phyloP scores from a whole-genome alignment of 2,329 filamentous ascomycete genomes.

The Aspergillus sergii region DNA sequence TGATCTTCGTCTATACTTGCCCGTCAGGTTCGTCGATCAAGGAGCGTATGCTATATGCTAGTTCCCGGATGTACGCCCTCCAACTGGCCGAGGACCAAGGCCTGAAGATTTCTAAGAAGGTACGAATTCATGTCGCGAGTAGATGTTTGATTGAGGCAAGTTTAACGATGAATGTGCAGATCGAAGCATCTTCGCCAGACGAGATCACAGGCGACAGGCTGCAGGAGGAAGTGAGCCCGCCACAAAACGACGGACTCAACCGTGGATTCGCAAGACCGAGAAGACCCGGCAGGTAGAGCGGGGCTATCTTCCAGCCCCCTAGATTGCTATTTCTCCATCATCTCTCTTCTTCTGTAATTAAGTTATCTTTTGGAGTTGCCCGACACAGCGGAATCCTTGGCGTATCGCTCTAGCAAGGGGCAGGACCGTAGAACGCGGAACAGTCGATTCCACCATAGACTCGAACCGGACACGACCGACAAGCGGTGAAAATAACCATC shows the following conservation, averaged over 20 bases:
- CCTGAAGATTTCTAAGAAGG: constrained; percentile 60
- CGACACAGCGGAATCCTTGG: background rate
- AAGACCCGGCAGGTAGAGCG: constrained; percentile 56
- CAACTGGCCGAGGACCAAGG: constrained; percentile 58
- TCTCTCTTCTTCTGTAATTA: constrained; percentile 12
- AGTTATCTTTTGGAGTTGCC: constrained; percentile 14
- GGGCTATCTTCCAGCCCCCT: constrained; percentile 6
- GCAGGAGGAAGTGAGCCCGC: constrained; percentile 56
- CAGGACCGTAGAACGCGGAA: constrained; percentile 9
- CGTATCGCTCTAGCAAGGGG: constrained; percentile 2
- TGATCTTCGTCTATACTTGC: constrained; percentile 68
- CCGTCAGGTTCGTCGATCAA: constrained; percentile 63
- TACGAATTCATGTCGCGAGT: constrained; percentile 26
- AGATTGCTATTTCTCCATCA: constrained; percentile 10
- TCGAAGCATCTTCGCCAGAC: constrained; percentile 62
- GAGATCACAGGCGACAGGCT: constrained; percentile 59
- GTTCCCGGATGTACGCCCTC: constrained; percentile 58
- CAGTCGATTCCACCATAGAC: constrained; percentile 3
- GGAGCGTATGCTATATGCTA: constrained; percentile 68
- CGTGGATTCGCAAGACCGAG: constrained; percentile 65
- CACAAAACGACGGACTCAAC: constrained; percentile 50
- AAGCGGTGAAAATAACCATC: constrained; percentile 14
- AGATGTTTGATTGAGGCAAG: constrained; percentile 9
- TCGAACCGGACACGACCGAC: constrained; percentile 12
- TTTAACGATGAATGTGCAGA: constrained; percentile 35